A percentile compares a stretch with the other conserved stretches of the same genome.
Conservation (phyloP, 305 asterid genomes). For the Fraxinus dipetala region DNA sequence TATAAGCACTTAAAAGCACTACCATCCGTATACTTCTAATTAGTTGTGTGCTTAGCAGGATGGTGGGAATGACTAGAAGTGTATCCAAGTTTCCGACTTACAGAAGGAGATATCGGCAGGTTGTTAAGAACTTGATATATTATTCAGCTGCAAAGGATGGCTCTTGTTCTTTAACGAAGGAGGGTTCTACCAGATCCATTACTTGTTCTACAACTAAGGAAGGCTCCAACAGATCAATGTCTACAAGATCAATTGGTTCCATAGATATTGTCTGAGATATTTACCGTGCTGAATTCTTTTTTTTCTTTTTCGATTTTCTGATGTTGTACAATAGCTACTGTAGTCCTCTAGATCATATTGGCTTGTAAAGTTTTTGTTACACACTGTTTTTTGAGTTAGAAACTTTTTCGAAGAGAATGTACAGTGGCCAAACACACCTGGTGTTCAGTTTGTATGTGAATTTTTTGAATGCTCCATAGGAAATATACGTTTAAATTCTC, state of each 20-base stretch:
- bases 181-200: slow-evolving; percentile 25
- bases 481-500: not conserved
- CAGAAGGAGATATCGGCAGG: slow-evolving; percentile 70
- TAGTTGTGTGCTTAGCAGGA: slow-evolving; percentile 40
- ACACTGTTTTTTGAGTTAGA: not conserved
- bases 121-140: slow-evolving; percentile 60
- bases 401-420: not conserved
- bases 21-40: not conserved
- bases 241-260: slow-evolving; percentile 42
- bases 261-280: slow-evolving; percentile 48
- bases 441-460: not conserved
- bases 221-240: slow-evolving; percentile 36
- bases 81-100: slow-evolving; percentile 72
- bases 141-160: slow-evolving; percentile 32
- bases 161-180: slow-evolving; percentile 23
- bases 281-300: not conserved
- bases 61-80: slow-evolving; percentile 72
- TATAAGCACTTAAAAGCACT: not conserved
- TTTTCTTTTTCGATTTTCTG: not conserved
- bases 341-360: not conserved
- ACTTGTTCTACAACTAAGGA: slow-evolving; percentile 33
- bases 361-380: slow-evolving; percentile 2
- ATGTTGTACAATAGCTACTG: not conserved
- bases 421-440: not conserved
- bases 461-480: not conserved